Evolutionary conservation across 1,139 yeast species (phyloP).

Genomic region (Spathaspora sp.): DNA sequence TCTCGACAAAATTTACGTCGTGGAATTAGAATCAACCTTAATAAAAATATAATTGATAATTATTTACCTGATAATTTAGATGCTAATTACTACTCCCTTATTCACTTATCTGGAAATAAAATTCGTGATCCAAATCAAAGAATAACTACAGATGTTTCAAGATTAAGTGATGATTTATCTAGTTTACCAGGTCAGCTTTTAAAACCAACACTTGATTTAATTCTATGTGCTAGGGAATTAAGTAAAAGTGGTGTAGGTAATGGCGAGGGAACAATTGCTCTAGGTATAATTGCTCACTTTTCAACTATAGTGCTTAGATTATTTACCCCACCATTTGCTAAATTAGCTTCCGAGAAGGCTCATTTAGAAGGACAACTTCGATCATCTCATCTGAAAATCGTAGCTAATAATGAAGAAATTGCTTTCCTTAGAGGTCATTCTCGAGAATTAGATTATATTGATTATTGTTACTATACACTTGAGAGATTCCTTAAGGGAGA

Average conservation of each 20-base stretch:
- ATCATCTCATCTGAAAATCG: slow-evolving; percentile 77
- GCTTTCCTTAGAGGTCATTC: slow-evolving; percentile 83
- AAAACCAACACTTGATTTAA: slow-evolving; percentile 80
- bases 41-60: slow-evolving; percentile 60
- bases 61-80: slow-evolving; percentile 65
- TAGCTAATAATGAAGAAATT: slow-evolving; percentile 79
- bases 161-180: slow-evolving; percentile 71
- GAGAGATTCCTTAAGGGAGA: slow-evolving; percentile 79
- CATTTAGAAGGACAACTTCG: slow-evolving; percentile 84
- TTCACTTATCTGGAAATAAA: slow-evolving; percentile 55
- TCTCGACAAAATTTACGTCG: slow-evolving; percentile 69
- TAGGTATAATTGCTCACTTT: slow-evolving; percentile 79
- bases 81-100: slow-evolving; percentile 44
- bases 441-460: slow-evolving; percentile 76
- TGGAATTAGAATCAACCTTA: slow-evolving; percentile 63
- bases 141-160: slow-evolving; percentile 74
- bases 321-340: slow-evolving; percentile 90
- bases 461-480: slow-evolving; percentile 76
- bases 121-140: slow-evolving; percentile 82
- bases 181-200: slow-evolving; percentile 82
- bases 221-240: slow-evolving; percentile 80
- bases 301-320: slow-evolving; percentile 73
- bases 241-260: slow-evolving; percentile 72
- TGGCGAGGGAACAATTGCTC: slow-evolving; percentile 81
- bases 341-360: slow-evolving; percentile 74